Evolutionary conservation across 208 protist genomes (phyloP).

Genomic region (Porcisia hertigi): DNA sequence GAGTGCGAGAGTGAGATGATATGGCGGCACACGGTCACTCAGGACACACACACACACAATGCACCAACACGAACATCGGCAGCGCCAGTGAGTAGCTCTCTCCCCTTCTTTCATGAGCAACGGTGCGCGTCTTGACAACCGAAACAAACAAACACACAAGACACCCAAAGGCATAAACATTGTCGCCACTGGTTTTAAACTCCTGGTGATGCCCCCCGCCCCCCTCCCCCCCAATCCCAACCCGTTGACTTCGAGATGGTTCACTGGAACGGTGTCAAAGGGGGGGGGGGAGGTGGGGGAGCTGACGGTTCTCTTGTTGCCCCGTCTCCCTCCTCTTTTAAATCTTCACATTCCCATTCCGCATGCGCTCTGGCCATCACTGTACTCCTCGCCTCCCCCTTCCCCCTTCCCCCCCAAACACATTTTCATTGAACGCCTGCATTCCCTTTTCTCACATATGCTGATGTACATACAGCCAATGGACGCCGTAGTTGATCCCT

Average conservation of each 20-base stretch:
- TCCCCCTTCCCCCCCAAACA: background rate
- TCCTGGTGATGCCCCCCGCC: background rate
- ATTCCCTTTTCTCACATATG: background rate
- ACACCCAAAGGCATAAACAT: too few species aligned
- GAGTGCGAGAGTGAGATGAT: too few species aligned
- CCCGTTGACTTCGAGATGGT: background rate
- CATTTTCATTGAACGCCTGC: background rate
- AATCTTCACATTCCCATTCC: too few species aligned
- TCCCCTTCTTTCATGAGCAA: too few species aligned
- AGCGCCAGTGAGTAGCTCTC: too few species aligned
- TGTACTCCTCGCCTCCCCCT: background rate
- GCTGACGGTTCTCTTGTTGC: background rate
- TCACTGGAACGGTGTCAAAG: background rate
- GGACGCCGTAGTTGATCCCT: background rate
- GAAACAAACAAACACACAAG: too few species aligned
- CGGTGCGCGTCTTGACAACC: too few species aligned
- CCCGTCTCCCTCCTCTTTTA: background rate
- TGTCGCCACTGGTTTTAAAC: too few species aligned
- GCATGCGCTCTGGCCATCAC: background rate
- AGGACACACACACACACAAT: too few species aligned
- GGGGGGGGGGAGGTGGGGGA: background rate
- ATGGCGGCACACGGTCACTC: too few species aligned
- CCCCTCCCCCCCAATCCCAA: too few species aligned
- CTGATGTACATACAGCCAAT: background rate
- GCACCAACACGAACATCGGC: too few species aligned